Evolutionary conservation across 2,329 filamentous ascomycete genomes (phyloP).

Genomic region (Colletotrichum costaricense): DNA sequence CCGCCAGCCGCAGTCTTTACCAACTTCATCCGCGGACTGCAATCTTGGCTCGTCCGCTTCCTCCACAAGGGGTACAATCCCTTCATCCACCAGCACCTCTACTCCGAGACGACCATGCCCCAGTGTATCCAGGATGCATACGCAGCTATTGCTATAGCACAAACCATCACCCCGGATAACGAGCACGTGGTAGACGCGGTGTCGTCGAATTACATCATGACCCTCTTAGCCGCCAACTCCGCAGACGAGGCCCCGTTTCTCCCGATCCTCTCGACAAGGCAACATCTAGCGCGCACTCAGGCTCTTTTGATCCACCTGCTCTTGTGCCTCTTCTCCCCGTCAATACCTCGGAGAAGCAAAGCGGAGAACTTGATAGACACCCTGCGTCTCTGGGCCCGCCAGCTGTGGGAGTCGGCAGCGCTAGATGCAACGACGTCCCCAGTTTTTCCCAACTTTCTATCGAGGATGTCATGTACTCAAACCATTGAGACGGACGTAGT

Average conservation of each 20-base stretch:
- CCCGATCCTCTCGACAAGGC: slow-evolving; percentile 11
- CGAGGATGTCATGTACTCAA: neutral
- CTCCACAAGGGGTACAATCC: slow-evolving; percentile 36
- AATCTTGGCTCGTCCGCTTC: slow-evolving; percentile 39
- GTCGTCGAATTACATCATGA: neutral
- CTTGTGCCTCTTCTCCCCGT: slow-evolving; percentile 18
- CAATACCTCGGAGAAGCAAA: slow-evolving; percentile 22
- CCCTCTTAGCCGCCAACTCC: slow-evolving; percentile 11
- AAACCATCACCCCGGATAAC: slow-evolving; percentile 15
- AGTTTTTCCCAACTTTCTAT: neutral
- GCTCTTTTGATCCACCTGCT: slow-evolving; percentile 31
- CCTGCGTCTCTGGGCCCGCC: slow-evolving; percentile 15
- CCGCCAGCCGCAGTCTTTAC: slow-evolving; percentile 12
- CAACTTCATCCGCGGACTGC: slow-evolving; percentile 25
- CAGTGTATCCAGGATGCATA: slow-evolving; percentile 36
- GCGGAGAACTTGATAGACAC: slow-evolving; percentile 20
- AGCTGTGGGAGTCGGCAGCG: slow-evolving; percentile 17
- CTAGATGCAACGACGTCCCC: slow-evolving; percentile 14
- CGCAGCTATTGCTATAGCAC: slow-evolving; percentile 21
- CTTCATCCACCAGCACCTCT: slow-evolving; percentile 40
- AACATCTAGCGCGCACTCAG: slow-evolving; percentile 30
- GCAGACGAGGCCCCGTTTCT: neutral
- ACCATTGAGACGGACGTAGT: neutral
- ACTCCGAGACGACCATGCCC: slow-evolving; percentile 35
- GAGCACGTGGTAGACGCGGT: slow-evolving; percentile 17